Evolutionary conservation across 352 stramenopile species (phyloP).

Genomic region (Thalassiosira sp.): DNA sequence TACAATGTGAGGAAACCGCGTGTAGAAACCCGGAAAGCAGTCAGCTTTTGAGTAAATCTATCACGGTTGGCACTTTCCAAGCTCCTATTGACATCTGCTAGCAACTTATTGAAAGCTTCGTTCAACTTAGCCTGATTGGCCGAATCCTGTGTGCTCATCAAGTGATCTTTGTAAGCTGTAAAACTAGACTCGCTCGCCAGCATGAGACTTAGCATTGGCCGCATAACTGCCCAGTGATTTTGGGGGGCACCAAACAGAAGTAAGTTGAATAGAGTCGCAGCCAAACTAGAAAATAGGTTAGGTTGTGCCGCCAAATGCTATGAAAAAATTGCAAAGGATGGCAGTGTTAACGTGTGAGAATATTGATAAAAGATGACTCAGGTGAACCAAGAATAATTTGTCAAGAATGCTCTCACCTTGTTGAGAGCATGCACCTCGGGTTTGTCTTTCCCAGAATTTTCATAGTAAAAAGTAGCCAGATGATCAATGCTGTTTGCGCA

Average conservation of each 20-base stretch:
- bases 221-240: conserved; percentile 97
- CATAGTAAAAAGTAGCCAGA: conserved; percentile 93
- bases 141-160: conserved; percentile 92
- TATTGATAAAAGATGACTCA: no score
- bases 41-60: conserved; percentile 97
- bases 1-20: conserved; percentile 92
- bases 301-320: conserved; percentile 90
- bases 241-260: conserved; percentile 95
- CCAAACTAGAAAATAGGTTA: conserved; percentile 89
- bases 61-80: conserved; percentile 96
- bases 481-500: conserved; percentile 96
- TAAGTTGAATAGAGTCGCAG: conserved; percentile 94
- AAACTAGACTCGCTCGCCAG: conserved; percentile 90
- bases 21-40: conserved; percentile 93
- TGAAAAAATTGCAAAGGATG: background rate
- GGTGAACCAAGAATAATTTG: no score
- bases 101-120: conserved; percentile 94
- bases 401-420: no score
- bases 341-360: no score
- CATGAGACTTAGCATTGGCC: conserved; percentile 96
- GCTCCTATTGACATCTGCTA: conserved; percentile 92
- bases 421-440: conserved; percentile 91
- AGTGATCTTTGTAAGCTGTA: conserved; percentile 93
- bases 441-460: conserved; percentile 96
- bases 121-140: conserved; percentile 92